Evolutionary conservation across 306 rosid species (phyloP), one percentile per base, ranked within the genome.

Genomic region (Malus sylvestris): DNA sequence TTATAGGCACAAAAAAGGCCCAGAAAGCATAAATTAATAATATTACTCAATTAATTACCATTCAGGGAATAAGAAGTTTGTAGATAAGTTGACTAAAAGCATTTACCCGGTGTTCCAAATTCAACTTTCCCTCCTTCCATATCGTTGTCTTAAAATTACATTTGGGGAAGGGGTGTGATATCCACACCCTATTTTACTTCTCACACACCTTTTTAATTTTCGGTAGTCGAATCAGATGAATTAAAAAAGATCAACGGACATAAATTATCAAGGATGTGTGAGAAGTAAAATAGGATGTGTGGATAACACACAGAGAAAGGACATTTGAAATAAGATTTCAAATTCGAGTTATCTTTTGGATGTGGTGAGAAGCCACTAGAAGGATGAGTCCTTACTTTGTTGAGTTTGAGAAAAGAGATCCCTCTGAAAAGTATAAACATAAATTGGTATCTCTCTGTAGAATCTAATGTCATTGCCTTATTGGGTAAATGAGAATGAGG

Each of bases 401-500:
- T 33, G 8, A 35, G 27, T 35, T 8, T 33, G 13, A 8, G 68
- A 2, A 18, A 45, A 72, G 76, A 58, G 83, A 68, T 84, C 78
- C 73, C 78, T 44, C 44, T 68, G 11, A 10, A 78, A 76, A 66
- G 57, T 42, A 49, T 29, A 30, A 72, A 68, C 44, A 18, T 33
- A 9, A 4, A 46, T 81, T 32, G 61, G 8, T 72, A 58, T 75
- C 0, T 68, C 78, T 53, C 42, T 58, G 77, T 57, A 72, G 92
- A 86, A 88, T 82, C 87, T 64, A 68, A 83, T 83, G 90, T 79
- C 74, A 63, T 72, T 83, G 30, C 67, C 68, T 65, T 73, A 83
- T 86, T 85, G 85, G 89, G 53, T 68, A 18, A 30, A 32, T 30
- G 80, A 79, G 85, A 87, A 81, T 69, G 83, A 71, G 68, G 90